Base-by-base conservation (phyloP, 116 monocot genomes). In the Cymodocea nodosa region DNA sequence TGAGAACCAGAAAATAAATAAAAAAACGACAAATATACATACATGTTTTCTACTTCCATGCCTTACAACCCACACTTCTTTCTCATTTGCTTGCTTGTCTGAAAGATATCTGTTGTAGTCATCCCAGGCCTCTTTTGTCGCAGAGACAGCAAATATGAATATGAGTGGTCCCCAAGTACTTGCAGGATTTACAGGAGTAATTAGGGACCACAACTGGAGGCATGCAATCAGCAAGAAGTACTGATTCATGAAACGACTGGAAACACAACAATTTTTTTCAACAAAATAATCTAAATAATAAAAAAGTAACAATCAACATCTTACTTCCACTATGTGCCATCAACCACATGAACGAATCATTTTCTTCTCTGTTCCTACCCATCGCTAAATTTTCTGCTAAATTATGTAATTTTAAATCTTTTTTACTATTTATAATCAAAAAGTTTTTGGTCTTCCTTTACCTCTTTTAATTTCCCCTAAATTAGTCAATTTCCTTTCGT, bases 51-150 rank as follows among this genome's bases (percentile, higher is more conserved):
- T 72, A 24, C 68, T 52, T n/a, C 87, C 90, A 20, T 79, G 73
- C 61, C 83, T 85, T 62, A 90, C 87, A 71, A 95, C 85, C 90
- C 81, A 90, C 3, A 95, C 83, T 83, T 85, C 81, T 52, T 83
- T 95, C 67, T 83, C 90, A 78, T 95, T 95, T 57, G 90, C 95
- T 79, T 87, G 68, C 75, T 87, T 87, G 70, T 95, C 95, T 63
- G 81, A 90, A 64, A 90, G 79, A 79, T 85, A 95, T 64, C 95
- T 84, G 70, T 95, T 95, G 69, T 95, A 95, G 74, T 95, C 95
- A 87, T 95, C 95, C 95, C 95, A 95, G 34, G 90, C 95, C 72
- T 95, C 95, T 78, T 95, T 95, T 25, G 90, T 78, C 40, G 95
- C 90, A 71, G 95, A 95, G 6, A 95, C 85, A 6, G 87, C 70